phyloP scores from a whole-genome alignment of 441 rosid species.

The Erodium trifolium region DNA sequence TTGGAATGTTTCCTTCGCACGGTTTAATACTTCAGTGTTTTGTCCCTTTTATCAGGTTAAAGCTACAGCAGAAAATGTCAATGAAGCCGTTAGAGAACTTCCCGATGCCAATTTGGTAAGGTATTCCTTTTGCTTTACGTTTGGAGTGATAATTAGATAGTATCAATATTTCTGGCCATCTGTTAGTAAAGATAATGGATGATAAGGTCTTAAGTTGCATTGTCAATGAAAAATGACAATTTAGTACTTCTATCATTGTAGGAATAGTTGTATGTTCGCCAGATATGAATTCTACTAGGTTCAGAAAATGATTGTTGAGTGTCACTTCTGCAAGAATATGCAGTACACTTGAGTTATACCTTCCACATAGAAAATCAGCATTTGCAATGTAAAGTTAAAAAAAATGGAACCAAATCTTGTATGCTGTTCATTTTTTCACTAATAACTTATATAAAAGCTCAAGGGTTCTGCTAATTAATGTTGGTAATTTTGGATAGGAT shows the following conservation, averaged over 20 bases:
- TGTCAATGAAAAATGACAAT: not conserved
- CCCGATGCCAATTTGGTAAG: constrained; percentile 96
- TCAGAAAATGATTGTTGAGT: not conserved
- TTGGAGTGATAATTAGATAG: constrained; percentile 17
- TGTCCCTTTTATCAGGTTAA: constrained; percentile 49
- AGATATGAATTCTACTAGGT: not conserved
- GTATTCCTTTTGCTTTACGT: constrained; percentile 33
- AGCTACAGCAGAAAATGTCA: constrained; percentile 85
- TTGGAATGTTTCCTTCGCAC: not conserved
- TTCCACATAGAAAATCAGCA: not conserved
- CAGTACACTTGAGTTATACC: not conserved
- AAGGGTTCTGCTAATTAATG: not conserved
- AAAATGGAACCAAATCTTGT: not conserved
- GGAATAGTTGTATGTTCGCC: not conserved
- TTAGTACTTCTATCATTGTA: not conserved
- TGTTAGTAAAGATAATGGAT: not conserved
- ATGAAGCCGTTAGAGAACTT: constrained; percentile 92
- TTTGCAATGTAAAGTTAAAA: not conserved
- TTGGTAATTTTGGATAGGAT: not conserved
- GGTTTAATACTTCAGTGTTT: not conserved
- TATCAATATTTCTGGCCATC: not conserved
- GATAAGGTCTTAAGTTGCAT: not conserved
- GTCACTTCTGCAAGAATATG: not conserved
- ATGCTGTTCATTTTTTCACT: not conserved
- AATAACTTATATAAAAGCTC: not conserved